phyloP scores from a whole-genome alignment of 495 filamentous ascomycete species.

The Tricharina praecox region DNA sequence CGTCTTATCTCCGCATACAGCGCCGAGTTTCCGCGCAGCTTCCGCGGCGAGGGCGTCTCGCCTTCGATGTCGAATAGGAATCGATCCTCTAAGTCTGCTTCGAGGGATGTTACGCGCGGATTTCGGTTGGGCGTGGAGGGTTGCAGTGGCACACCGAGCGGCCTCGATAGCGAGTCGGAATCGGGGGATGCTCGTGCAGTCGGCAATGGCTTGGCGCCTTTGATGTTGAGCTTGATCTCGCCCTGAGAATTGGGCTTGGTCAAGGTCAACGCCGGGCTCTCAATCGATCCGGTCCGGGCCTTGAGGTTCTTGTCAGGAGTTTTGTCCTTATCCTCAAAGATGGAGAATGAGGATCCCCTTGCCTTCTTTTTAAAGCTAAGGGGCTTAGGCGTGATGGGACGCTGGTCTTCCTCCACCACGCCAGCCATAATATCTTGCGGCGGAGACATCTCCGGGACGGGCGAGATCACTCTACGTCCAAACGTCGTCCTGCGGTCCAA shows the following conservation, averaged over 20 bases:
- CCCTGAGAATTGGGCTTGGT: conserved; percentile 23
- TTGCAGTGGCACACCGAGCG: conserved; percentile 19
- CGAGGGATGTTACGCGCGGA: conserved; percentile 16
- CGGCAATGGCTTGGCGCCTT: conserved; percentile 9
- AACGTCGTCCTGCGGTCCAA: background rate
- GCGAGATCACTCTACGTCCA: background rate
- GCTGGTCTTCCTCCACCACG: background rate
- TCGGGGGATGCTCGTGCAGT: conserved; percentile 10
- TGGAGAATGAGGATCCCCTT: conserved; percentile 22
- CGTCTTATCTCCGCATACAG: conserved; percentile 24
- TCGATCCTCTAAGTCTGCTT: conserved; percentile 23
- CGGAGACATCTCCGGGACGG: conserved; percentile 5
- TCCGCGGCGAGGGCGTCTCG: conserved; percentile 20
- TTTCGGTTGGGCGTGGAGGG: conserved; percentile 22
- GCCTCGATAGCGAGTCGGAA: conserved; percentile 11
- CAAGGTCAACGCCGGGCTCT: conserved; percentile 20
- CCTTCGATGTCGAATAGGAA: conserved; percentile 10
- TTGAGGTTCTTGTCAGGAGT: conserved; percentile 12
- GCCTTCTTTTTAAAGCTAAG: conserved; percentile 22
- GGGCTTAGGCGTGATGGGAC: conserved; percentile 18
- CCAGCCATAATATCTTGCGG: no score
- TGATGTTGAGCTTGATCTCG: conserved; percentile 21
- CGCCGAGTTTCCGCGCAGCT: conserved; percentile 20
- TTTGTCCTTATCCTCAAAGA: conserved; percentile 24
- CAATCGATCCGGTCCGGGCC: conserved; percentile 3